Evolutionary conservation across 331 rosid species (phyloP), one percentile per base, ranked within the genome.

Genomic region (Quercus phellos): DNA sequence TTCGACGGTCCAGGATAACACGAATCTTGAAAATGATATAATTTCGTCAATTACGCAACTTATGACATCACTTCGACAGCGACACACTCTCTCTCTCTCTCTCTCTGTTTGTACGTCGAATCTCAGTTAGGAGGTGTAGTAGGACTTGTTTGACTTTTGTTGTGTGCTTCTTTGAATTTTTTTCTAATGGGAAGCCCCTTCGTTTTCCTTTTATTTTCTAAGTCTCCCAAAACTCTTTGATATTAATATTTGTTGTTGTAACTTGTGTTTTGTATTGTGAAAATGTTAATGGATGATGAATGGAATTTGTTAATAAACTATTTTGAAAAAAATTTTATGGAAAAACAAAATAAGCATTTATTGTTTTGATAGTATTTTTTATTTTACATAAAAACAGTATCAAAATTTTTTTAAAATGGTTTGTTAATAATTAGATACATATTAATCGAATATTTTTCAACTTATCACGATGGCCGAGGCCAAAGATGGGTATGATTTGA

Each of bases 111-210:
- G 53, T 46, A 17, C 53, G 53, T 46, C 70, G 84, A 78, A 83
- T 86, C 86, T 76, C 71, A n/a, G 81, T 77, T 78, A 24, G 78
- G 53, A 46, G 53, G 14, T 46, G 1, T 2, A 43, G 42, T 35
- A 46, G 4, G 34, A 53, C 82, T 67, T 24, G 70, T 76, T 85
- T 85, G 89, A 88, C 87, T 85, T 77, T 42, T 55, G 46, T 2
- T 7, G 16, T 4, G 38, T 12, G 19, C 12, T 11, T 29, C 26
- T 51, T 1, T 3, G 3, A 2, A 0, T 76, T 77, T 66, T 5
- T 78, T 77, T 74, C 26, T 4, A 13, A 29, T 27, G 27, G 13
- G 30, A 2, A 68, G 19, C 30, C 73, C 68, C 67, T 61, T 19
- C 19, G 4, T 1, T 50, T 29, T 29, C 22, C 42, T 51, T 27